Base-by-base conservation (phyloP, 2,329 filamentous ascomycete species). In the Claviceps sp. region DNA sequence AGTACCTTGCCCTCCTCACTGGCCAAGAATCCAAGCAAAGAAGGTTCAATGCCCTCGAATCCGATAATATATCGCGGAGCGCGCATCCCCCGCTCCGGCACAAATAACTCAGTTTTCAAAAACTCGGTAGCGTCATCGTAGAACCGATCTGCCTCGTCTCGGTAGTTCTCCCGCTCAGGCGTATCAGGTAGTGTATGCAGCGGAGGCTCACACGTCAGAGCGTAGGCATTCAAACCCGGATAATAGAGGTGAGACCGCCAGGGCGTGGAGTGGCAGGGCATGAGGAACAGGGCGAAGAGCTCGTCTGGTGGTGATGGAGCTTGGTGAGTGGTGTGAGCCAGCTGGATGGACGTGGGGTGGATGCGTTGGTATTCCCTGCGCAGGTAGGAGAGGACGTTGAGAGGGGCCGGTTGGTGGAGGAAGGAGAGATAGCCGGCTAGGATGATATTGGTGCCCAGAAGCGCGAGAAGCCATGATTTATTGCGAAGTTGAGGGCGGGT, bases 221-320 rank as follows among this genome's bases (percentile, higher is more conserved):
- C 91, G 74, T 90, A 90, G 4, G 89, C 89, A 53, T 80, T 70
- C 50, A 96, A 81, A 34, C 73, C 70, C 0, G 87, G 80, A 62
- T 93, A 80, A 55, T 94, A 74, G 41, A 97, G 77, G 62, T 94
- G 87, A 16, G 85, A 89, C 61, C 90, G 85, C 91, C 93, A 97
- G 2, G 93, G 91, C 0, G 91, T 97, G 58, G 86, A 87, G 73
- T 98, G 93, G 70, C 93, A 98, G 10, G 93, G 93, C 77, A 90
- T 95, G 24, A 98, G 76, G 69, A 97, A 96, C 19, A 85, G 84
- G 38, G 84, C 80, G 60, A 83, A 84, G 11, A 81, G 73, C 54
- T 78, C 75, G 39, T 70, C 60, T 39, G 59, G 49, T 61, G 58
- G 24, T 43, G 63, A 56, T 16, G 59, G 52, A 6, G 56, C 54